Evolutionary conservation across 2,329 filamentous ascomycete species (phyloP).

Genomic region (Arthrobotrys conoides): DNA sequence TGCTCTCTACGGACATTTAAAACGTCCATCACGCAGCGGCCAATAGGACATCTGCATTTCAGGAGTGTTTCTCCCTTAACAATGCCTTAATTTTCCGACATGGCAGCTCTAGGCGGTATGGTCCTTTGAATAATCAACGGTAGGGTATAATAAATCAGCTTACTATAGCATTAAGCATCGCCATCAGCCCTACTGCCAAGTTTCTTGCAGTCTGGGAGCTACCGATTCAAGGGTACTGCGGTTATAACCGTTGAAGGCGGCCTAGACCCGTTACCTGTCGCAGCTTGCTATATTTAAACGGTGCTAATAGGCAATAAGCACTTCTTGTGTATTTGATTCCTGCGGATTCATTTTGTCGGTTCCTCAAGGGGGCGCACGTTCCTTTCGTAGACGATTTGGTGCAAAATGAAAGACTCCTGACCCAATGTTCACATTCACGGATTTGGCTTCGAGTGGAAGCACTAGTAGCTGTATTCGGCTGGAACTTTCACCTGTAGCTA

Average conservation of each 20-base stretch:
- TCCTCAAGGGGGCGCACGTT: background rate
- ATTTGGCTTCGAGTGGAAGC: background rate
- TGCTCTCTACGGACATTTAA: conserved; percentile 23
- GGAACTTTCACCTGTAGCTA: conserved; percentile 2
- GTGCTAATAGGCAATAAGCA: background rate
- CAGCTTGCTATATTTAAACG: conserved; percentile 24
- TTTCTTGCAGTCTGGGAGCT: background rate
- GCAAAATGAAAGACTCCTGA: background rate
- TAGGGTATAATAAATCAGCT: background rate
- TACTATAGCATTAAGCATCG: conserved; percentile 11
- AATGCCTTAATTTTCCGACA: conserved; percentile 19
- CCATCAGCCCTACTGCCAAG: conserved; percentile 40
- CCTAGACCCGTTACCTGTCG: conserved; percentile 14
- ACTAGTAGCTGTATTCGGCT: conserved; percentile 1
- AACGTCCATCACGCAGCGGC: conserved; percentile 4
- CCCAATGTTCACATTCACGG: background rate
- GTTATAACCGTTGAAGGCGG: conserved; percentile 13
- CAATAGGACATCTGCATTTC: background rate
- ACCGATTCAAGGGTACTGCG: conserved; percentile 13
- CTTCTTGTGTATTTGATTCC: background rate
- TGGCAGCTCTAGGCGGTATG: conserved; percentile 1
- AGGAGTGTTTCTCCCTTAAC: conserved; percentile 11
- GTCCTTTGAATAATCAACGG: background rate
- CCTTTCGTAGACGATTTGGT: conserved; percentile 11
- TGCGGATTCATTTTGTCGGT: background rate